Base-by-base conservation (phyloP, 257 asterid species). In the Avicennia marina region DNA sequence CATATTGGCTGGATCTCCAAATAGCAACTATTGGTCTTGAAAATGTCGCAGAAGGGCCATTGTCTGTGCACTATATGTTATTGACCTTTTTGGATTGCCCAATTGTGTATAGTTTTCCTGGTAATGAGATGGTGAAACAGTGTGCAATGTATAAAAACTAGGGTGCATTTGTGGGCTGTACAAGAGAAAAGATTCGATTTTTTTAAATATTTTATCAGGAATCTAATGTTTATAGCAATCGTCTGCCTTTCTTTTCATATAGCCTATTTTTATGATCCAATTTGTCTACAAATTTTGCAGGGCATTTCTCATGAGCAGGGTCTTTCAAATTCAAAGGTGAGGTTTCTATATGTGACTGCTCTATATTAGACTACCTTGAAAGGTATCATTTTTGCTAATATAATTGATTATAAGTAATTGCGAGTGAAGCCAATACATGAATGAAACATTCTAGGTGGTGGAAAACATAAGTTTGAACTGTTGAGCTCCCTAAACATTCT, bases 301-400 rank as follows among this genome's bases (percentile, higher is more conserved):
- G 95, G 75, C 17, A 72, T 90, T 62, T 82, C 81, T 54, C 74
- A 81, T 53, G 81, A 68, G 55, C 73, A 9, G 12, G 75, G 69
- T 45, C 79, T 87, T 80, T 74, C 89, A 55, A 78, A 74, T 64
- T 48, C 65, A 24, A 78, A 84, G 95, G 98, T 84, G 62, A 73
- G 72, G 11, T 66, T 60, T 58, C 36, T 38, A 58, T 69, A 5
- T 66, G 68, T 47, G 52, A n/a, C 52, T 15, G 55, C 24, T 44
- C 22, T 58, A 43, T 66, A 33, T 10, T 26, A 32, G 41, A 15
- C 59, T 43, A 32, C 36, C 53, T 34, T 18, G 4, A 53, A 51
- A 32, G 47, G 49, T 44, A 55, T 17, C 40, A 32, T 59, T 62
- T 63, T 22, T 60, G 39, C 42, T 18, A 29, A 4, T 45, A 12